Evolutionary conservation across 2,329 filamentous ascomycete genomes (phyloP).

Genomic region (Arthrocladium fulminans): DNA sequence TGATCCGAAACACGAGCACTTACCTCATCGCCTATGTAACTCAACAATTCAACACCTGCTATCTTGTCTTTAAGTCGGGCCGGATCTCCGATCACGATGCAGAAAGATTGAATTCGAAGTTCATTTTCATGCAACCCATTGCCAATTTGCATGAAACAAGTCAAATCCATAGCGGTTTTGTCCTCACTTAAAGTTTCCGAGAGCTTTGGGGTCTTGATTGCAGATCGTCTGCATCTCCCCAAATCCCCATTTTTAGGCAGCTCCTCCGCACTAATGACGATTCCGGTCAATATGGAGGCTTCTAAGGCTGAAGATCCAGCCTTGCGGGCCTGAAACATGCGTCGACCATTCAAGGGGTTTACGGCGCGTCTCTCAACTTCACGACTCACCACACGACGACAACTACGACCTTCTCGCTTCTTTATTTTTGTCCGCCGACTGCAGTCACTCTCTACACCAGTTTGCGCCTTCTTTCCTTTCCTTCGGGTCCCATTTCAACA

Average conservation of each 20-base stretch:
- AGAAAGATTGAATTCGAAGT: neutral
- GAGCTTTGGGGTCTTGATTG: no score
- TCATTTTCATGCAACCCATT: no score
- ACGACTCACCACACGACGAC: constrained; percentile 2
- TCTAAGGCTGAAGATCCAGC: neutral
- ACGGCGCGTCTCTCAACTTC: neutral
- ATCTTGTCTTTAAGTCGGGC: neutral
- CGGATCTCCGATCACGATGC: neutral
- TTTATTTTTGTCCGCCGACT: constrained; percentile 3
- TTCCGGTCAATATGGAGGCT: neutral
- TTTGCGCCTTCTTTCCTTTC: neutral
- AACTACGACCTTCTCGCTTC: neutral
- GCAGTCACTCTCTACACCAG: constrained; percentile 6
- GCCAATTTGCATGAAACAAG: no score
- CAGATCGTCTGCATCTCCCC: neutral
- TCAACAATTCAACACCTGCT: neutral
- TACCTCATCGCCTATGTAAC: neutral
- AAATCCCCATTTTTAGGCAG: neutral
- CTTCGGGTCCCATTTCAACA: neutral
- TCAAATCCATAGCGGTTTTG: no score
- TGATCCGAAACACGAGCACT: neutral
- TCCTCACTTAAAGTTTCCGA: no score
- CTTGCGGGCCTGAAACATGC: neutral
- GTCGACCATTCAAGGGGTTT: neutral
- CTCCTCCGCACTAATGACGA: neutral